Percentiles rank a stretch among this genome's conserved stretches.
Conservation (phyloP, 495 filamentous ascomycete species). For the Cercophora scortea region DNA sequence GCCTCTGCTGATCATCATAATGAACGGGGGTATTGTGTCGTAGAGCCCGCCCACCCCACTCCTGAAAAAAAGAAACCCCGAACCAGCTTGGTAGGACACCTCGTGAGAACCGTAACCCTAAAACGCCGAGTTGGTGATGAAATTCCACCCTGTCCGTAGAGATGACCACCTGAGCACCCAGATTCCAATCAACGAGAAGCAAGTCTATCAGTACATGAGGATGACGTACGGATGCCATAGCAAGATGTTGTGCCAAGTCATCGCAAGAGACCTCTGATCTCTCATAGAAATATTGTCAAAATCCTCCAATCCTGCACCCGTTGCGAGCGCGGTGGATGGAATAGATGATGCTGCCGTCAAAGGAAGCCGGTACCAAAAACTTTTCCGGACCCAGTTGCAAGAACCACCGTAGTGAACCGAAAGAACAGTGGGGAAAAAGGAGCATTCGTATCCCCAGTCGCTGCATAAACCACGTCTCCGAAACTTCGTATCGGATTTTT, state of each 20-base stretch:
- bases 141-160: constrained; percentile 10
- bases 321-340: constrained; percentile 15
- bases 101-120: constrained; percentile 19
- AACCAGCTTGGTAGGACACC: constrained; percentile 6
- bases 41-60: constrained; percentile 1
- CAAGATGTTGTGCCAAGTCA: constrained; percentile 20
- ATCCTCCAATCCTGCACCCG: constrained; percentile 11
- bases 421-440: constrained; percentile 16
- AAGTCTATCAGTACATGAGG: constrained; percentile 26
- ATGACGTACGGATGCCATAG: constrained; percentile 24
- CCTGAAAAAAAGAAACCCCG: constrained; percentile 4
- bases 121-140: constrained; percentile 18
- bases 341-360: constrained; percentile 31
- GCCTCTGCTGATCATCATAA: constrained; percentile 8
- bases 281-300: constrained; percentile 15
- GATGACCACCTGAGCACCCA: constrained; percentile 14
- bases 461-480: not conserved
- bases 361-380: constrained; percentile 37
- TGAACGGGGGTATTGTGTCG: constrained; percentile 15
- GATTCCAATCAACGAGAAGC: constrained; percentile 12
- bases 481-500: constrained; percentile 1
- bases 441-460: not conserved
- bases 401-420: constrained; percentile 27
- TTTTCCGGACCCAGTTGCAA: constrained; percentile 37
- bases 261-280: constrained; percentile 13